A percentile compares a stretch with the other conserved stretches of the same genome.
Evolutionary conservation across 495 filamentous ascomycete species (phyloP).

Genomic region (Lasiosphaeriaceae sp.): DNA sequence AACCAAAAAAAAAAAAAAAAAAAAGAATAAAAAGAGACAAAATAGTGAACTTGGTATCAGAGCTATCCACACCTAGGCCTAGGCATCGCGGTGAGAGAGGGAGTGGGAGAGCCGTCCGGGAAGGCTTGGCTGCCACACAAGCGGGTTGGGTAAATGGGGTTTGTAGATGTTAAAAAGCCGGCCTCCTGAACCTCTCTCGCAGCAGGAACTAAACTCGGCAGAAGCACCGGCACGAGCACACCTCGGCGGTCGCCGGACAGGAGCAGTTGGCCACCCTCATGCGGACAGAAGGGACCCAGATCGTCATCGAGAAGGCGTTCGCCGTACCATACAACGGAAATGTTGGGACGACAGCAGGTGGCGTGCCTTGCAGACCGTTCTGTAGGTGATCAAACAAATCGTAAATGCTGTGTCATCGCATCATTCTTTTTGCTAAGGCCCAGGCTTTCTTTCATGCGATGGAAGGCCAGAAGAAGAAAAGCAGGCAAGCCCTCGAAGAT

Average conservation of each 20-base stretch:
- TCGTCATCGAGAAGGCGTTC: constrained; percentile 6
- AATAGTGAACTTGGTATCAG: neutral
- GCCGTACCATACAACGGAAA: constrained; percentile 1
- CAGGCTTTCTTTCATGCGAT: neutral
- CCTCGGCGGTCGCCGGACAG: neutral
- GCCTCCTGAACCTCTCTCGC: neutral
- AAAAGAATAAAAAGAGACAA: neutral
- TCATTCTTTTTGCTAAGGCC: neutral
- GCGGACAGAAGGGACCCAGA: constrained; percentile 9
- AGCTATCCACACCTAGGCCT: neutral
- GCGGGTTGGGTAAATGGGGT: constrained; percentile 13
- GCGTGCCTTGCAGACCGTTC: constrained; percentile 8
- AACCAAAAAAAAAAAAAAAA: neutral
- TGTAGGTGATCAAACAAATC: constrained; percentile 25
- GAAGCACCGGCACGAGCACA: neutral
- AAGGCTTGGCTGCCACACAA: constrained; percentile 3
- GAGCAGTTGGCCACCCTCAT: neutral
- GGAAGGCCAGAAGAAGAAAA: neutral
- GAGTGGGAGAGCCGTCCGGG: neutral
- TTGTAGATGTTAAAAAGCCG: neutral
- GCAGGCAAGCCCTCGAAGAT: neutral
- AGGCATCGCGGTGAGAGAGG: neutral
- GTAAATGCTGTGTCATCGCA: constrained; percentile 4
- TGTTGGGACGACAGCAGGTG: constrained; percentile 8
- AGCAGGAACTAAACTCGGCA: neutral